These are phyloP conservation scores for Ophiocordyceps camponoti-saundersi DNA, from an alignment of 2,329 filamentous ascomycete species.

Conservation along the genomic window DNA sequence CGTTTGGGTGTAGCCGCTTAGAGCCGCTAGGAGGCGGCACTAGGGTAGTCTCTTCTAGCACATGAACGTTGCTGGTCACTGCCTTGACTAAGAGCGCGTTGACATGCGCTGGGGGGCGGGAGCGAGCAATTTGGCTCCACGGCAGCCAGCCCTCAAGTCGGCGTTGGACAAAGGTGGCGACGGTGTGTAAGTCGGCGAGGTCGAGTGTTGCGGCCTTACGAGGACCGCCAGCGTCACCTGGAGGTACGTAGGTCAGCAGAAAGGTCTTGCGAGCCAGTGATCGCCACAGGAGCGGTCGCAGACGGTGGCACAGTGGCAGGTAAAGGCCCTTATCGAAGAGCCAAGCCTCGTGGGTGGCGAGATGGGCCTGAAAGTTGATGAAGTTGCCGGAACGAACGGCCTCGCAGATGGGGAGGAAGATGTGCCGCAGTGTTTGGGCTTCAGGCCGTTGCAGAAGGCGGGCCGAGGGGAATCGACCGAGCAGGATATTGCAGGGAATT, in stretches of 20 bases:
- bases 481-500: slow-evolving; percentile 64
- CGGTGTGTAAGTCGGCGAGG: slow-evolving; percentile 47
- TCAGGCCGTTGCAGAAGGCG: slow-evolving; percentile 51
- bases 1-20: slow-evolving; percentile 33
- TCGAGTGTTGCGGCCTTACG: slow-evolving; percentile 59
- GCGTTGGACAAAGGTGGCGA: slow-evolving; percentile 48
- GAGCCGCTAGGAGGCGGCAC: slow-evolving; percentile 27
- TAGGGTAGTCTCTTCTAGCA: slow-evolving; percentile 22
- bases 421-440: slow-evolving; percentile 35
- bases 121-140: slow-evolving; percentile 13
- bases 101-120: slow-evolving; percentile 23
- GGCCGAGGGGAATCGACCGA: slow-evolving; percentile 64
- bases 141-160: slow-evolving; percentile 41
- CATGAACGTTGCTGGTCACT: slow-evolving; percentile 26
- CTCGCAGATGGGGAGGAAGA: slow-evolving; percentile 57
- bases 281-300: slow-evolving; percentile 72
- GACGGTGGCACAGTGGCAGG: slow-evolving; percentile 57
- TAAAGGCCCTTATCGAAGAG: slow-evolving; percentile 62
- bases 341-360: slow-evolving; percentile 51
- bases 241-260: slow-evolving; percentile 58
- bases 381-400: slow-evolving; percentile 63
- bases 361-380: slow-evolving; percentile 50
- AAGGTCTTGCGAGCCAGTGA: slow-evolving; percentile 66
- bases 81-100: slow-evolving; percentile 34
- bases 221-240: slow-evolving; percentile 27